Evolutionary conservation across 441 rosid genomes (phyloP), one percentile per base, ranked within the genome.

Genomic region (Brassica hybrid): DNA sequence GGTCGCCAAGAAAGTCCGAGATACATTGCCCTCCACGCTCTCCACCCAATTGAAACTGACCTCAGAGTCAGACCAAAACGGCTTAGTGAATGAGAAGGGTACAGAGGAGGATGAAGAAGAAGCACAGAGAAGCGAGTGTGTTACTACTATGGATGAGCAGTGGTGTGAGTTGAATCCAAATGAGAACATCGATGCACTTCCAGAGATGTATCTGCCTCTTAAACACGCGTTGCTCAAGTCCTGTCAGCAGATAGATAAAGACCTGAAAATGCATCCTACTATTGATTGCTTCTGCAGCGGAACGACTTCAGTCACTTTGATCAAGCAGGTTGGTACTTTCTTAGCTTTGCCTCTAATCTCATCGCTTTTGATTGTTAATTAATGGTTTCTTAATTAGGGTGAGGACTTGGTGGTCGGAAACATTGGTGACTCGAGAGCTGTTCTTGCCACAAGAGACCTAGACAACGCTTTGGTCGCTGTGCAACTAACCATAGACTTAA

Each of bases 231-330:
- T 90, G 72, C 80, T 88, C 59, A 85, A 85, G 79, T 84, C 92
- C 71, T 90, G 84, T 75, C 87, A 81, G 78, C 84, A 86, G 80
- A 85, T 84, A 75, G 92, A 88, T 83, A 90, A 86, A 86, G 88
- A 88, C 62, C 60, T 90, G 41, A 87, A 87, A 79, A 78, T 88
- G 85, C 86, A 87, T 81, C 88, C 90, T n/a, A 81, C 88, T 38
- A 87, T 90, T 12, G 92, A 88, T 83, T 88, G 94, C 80, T 88
- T 90, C 87, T 90, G 94, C 87, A 90, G 94, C 19, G 94, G 94
- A 43, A 72, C 94, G 7, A 90, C 94, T 60, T 91, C 94, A 27
- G 94, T 90, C 70, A 87, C 88, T 65, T 82, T 88, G 82, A 83
- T 90, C 61, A 90, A 88, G 70, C 91, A 87, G 94, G 94, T 88